Base-by-base conservation (phyloP, 169 alveolate species). In the Babesia ovis region DNA sequence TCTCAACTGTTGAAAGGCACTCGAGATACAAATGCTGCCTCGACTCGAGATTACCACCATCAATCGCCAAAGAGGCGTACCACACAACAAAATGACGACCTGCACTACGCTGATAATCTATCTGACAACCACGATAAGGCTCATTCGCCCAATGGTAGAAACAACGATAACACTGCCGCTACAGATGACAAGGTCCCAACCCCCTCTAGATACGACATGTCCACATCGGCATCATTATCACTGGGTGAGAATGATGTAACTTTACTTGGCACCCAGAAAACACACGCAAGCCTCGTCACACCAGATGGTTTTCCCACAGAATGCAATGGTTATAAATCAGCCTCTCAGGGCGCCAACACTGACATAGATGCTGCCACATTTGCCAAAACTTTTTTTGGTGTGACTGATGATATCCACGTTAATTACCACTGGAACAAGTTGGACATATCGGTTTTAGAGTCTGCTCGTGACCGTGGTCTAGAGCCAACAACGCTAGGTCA, bases 401-500 rank as follows among this genome's bases (percentile, higher is more conserved):
- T 3, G 32, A 22, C 8, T 23, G 74, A 64, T 50, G 53, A 64
- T 12, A 29, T 64, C 37, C 60, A 64, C 62, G 16, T 3, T 5
- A 18, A 20, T 32, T 64, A 64, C 34, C 74, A 46, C 48, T 64
- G 74, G 74, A 32, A 29, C 51, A 48, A 31, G 48, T 23, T 68
- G 20, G 35, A 68, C 41, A 70, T 29, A 1, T 31, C 14, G 16
- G 48, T 68, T 5, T 54, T 68, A 9, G 27, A 25, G 6, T 27
- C 27, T 29, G 83, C 74, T n/a, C 69, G 83, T 31, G 31, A 54
- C 16, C 35, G 76, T 23, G 83, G 83, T 16, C 58, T 79, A 16
- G 87, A 79, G 51, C 87, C 87, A 3, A 54, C 61, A 39, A 69
- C 89, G 14, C 71, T 89, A 12, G 77, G 79, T 34, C 92, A 89